These are phyloP conservation scores for Adiantum capillusveneris DNA, from an alignment of 75 land plant species.

Conservation along the genomic window DNA sequence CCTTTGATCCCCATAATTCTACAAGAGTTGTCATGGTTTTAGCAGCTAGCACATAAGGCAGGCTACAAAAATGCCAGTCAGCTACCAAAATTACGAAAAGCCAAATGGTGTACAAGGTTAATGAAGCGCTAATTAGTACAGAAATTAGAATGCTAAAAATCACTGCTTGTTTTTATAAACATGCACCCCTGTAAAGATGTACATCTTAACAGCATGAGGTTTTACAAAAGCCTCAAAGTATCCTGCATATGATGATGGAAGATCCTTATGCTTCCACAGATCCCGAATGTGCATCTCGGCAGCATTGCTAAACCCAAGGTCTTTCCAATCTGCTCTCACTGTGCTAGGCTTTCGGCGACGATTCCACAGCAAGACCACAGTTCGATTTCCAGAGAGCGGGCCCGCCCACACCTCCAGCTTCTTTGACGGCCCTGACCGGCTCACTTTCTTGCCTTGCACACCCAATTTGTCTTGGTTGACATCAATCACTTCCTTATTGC, in stretches of 20 bases:
- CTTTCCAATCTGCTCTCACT: constrained; percentile 33
- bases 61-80: too few relatives aligned
- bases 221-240: constrained; percentile 8
- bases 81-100: too few relatives aligned
- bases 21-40: too few relatives aligned
- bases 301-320: constrained; percentile 25
- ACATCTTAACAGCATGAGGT: constrained; percentile 25
- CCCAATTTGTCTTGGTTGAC: constrained; percentile 83
- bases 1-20: too few relatives aligned
- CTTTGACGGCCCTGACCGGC: constrained; percentile 25
- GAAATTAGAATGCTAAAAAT: too few relatives aligned
- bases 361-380: constrained; percentile 39
- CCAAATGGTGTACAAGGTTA: too few relatives aligned
- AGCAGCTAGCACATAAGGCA: too few relatives aligned
- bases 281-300: constrained; percentile 26
- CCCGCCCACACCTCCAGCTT: constrained; percentile 71
- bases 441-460: constrained; percentile 76
- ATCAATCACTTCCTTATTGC: constrained; percentile 64
- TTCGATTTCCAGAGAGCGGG: constrained; percentile 35
- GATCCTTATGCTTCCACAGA: constrained; percentile 25
- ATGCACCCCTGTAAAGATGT: constrained; percentile 14
- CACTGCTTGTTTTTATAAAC: too few relatives aligned
- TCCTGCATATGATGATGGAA: not conserved
- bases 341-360: constrained; percentile 6
- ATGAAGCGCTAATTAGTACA: too few relatives aligned